These are phyloP conservation scores for Helenozyma baotianmanensis DNA, from an alignment of 805 yeast genomes.

Conservation along the genomic window DNA sequence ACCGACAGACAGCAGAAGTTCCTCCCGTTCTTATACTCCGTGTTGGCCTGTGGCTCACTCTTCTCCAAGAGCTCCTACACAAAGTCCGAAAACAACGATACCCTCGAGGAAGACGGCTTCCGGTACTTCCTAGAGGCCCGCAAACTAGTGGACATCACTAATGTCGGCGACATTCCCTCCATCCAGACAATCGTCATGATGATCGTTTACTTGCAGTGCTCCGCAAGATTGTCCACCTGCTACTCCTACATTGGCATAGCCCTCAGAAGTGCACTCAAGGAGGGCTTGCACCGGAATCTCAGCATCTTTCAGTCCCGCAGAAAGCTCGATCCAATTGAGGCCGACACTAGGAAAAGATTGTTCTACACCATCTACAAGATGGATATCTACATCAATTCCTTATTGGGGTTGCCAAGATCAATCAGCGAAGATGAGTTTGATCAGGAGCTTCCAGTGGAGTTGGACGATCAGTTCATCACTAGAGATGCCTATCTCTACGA, in stretches of 20 bases:
- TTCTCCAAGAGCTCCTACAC: slow-evolving; percentile 43
- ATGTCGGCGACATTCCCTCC: slow-evolving; percentile 75
- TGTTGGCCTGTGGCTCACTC: slow-evolving; percentile 85
- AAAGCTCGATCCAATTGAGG: slow-evolving; percentile 68
- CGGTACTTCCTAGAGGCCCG: slow-evolving; percentile 78
- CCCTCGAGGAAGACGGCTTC: slow-evolving; percentile 71
- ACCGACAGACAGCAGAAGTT: slow-evolving; percentile 71
- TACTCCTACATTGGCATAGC: slow-evolving; percentile 90
- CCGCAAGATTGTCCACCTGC: slow-evolving; percentile 82
- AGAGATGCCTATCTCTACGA: slow-evolving; percentile 50
- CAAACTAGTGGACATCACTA: slow-evolving; percentile 73
- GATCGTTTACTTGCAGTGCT: slow-evolving; percentile 79
- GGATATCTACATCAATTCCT: slow-evolving; percentile 85
- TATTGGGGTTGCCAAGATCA: slow-evolving; percentile 79
- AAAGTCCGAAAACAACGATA: slow-evolving; percentile 21
- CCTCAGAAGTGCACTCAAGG: slow-evolving; percentile 71
- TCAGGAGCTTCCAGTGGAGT: slow-evolving; percentile 78
- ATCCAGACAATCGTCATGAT: slow-evolving; percentile 86
- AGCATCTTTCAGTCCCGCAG: slow-evolving; percentile 42
- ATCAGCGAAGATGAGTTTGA: slow-evolving; percentile 76
- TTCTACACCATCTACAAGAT: slow-evolving; percentile 89
- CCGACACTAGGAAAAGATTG: slow-evolving; percentile 76
- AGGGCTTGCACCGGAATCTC: slow-evolving; percentile 77
- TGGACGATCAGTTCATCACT: slow-evolving; percentile 84
- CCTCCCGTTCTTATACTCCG: slow-evolving; percentile 75